Evolutionary conservation across 805 yeast genomes (phyloP).

Genomic region (Pichia kluyveri): DNA sequence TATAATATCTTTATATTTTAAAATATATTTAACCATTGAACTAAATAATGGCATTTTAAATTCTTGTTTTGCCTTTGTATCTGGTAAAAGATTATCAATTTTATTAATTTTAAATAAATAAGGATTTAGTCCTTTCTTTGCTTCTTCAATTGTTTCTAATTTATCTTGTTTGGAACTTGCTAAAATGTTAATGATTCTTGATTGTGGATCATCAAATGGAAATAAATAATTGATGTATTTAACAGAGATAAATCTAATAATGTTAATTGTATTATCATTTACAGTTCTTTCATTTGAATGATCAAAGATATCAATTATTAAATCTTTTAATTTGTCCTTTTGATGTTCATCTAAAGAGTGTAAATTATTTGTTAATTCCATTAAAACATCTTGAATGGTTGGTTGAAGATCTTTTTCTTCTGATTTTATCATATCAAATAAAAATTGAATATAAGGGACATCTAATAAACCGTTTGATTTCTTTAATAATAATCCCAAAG

Average conservation of each 20-base stretch:
- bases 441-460: slow-evolving; percentile 48
- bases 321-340: slow-evolving; percentile 33
- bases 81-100: background rate
- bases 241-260: slow-evolving; percentile 55
- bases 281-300: slow-evolving; percentile 19
- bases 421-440: slow-evolving; percentile 59
- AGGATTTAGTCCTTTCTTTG: slow-evolving; percentile 73
- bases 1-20: slow-evolving; percentile 13
- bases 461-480: slow-evolving; percentile 37
- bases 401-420: slow-evolving; percentile 57
- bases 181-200: slow-evolving; percentile 56
- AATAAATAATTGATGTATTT: slow-evolving; percentile 57
- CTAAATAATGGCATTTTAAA: slow-evolving; percentile 48
- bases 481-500: slow-evolving; percentile 57
- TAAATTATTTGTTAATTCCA: slow-evolving; percentile 46
- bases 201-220: slow-evolving; percentile 58
- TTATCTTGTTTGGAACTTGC: slow-evolving; percentile 47
- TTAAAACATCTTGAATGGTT: slow-evolving; percentile 63
- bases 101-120: slow-evolving; percentile 28
- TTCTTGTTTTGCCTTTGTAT: slow-evolving; percentile 4
- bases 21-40: slow-evolving; percentile 27
- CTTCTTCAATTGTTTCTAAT: slow-evolving; percentile 73
- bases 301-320: slow-evolving; percentile 19
- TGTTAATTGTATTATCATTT: background rate
- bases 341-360: slow-evolving; percentile 29